Conservation (phyloP, 2,329 filamentous ascomycete species). For the Lasiodiplodia hormozganensis region DNA sequence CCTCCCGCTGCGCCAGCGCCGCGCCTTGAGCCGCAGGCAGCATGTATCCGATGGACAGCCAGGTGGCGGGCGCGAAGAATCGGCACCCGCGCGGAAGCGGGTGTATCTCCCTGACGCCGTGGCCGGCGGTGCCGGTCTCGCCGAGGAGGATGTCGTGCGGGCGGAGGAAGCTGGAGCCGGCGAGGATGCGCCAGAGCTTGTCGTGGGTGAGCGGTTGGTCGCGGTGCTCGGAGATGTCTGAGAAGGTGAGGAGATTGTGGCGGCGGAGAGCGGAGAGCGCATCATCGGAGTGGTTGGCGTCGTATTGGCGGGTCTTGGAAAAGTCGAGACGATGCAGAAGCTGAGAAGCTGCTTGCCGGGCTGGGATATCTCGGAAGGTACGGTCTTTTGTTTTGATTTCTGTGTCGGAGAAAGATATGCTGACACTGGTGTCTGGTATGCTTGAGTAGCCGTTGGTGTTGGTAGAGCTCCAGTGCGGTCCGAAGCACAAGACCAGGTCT, state of each 20-base stretch:
- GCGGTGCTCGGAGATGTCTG: neutral
- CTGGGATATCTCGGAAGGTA: neutral
- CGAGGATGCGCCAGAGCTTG: neutral
- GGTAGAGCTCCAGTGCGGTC: slow-evolving; percentile 55
- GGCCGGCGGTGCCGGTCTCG: slow-evolving; percentile 62
- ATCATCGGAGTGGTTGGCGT: neutral
- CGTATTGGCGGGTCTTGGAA: neutral
- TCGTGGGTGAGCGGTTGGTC: neutral
- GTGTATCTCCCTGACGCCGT: slow-evolving; percentile 12
- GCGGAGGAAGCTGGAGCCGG: slow-evolving; percentile 52
- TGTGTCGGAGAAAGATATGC: slow-evolving; percentile 17
- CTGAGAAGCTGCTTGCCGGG: neutral
- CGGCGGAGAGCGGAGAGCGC: neutral
- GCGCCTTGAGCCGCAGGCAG: slow-evolving; percentile 64
- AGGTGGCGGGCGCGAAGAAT: slow-evolving; percentile 61
- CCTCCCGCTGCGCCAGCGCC: slow-evolving; percentile 44
- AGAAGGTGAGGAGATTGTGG: neutral
- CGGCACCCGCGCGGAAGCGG: slow-evolving; percentile 54
- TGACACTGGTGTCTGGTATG: slow-evolving; percentile 40
- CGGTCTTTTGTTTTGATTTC: neutral
- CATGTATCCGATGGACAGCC: slow-evolving; percentile 68
- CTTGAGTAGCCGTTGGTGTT: slow-evolving; percentile 53
- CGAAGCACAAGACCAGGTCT: slow-evolving; percentile 57
- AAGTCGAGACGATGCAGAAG: neutral
- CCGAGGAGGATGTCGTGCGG: slow-evolving; percentile 63